These are phyloP conservation scores for Aurifilum marmelostoma DNA, from an alignment of 2,329 filamentous ascomycete species.

Conservation along the genomic window DNA sequence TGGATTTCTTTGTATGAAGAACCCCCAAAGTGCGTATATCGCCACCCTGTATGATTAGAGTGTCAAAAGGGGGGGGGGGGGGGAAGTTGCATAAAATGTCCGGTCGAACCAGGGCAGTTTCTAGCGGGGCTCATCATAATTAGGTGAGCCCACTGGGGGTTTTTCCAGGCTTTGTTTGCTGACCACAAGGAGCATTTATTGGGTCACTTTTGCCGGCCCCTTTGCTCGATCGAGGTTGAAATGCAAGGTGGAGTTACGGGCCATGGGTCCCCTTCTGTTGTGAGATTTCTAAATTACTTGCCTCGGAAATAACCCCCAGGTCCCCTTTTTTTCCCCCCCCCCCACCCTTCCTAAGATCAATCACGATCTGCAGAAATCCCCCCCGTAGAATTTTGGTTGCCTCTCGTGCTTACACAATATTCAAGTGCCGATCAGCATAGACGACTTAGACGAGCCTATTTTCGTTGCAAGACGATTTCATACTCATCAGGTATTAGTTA, in stretches of 20 bases:
- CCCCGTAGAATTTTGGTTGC: not conserved
- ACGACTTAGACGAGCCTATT: not conserved
- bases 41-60: not conserved
- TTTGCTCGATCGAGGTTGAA: not conserved
- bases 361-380: not conserved
- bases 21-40: not conserved
- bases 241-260: not conserved
- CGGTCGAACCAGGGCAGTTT: not conserved
- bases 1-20: not conserved
- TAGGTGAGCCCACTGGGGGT: not conserved
- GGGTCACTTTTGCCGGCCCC: not conserved
- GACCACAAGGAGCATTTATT: not conserved
- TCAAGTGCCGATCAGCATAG: not conserved
- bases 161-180: too few relatives aligned
- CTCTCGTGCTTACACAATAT: not conserved
- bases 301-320: not conserved
- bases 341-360: not conserved
- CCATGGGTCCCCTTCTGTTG: not conserved
- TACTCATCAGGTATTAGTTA: too few relatives aligned
- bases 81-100: constrained; percentile 2
- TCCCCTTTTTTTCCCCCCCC: not conserved
- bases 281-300: constrained; percentile 4
- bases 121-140: constrained; percentile 5
- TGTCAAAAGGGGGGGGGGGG: not conserved
- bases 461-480: not conserved